Evolutionary conservation across 768 basidiomycete species (phyloP).

Genomic region (Zangia roseola): DNA sequence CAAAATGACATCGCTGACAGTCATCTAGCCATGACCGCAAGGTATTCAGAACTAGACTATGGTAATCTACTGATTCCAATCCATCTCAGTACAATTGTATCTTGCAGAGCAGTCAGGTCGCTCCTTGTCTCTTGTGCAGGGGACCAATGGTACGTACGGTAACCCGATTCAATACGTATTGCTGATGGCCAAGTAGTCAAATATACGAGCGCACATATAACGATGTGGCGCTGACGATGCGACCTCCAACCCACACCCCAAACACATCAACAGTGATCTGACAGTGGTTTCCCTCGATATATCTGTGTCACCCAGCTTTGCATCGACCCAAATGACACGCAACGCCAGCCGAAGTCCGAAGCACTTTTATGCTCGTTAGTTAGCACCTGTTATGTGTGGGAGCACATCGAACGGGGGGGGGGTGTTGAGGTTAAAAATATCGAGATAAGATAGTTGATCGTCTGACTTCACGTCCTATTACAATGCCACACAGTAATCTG

Average conservation of each 20-base stretch:
- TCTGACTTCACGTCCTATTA: too few relatives aligned
- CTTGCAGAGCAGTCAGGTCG: conserved; percentile 14
- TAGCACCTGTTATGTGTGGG: too few relatives aligned
- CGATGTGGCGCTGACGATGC: conserved; percentile 4
- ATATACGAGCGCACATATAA: neutral
- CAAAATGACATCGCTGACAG: neutral
- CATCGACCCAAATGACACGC: too few relatives aligned
- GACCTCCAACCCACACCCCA: neutral
- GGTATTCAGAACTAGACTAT: conserved; percentile 4
- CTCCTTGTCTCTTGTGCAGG: conserved; percentile 3
- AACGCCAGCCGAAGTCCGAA: too few relatives aligned
- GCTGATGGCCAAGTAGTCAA: neutral
- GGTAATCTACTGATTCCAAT: neutral
- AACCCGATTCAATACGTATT: neutral
- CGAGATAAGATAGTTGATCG: too few relatives aligned
- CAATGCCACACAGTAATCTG: too few relatives aligned
- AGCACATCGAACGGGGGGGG: too few relatives aligned
- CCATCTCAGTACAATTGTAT: conserved; percentile 14
- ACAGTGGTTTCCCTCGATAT: neutral
- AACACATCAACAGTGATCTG: neutral
- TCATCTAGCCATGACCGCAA: conserved; percentile 10
- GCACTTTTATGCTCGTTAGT: too few relatives aligned
- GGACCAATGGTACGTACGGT: neutral
- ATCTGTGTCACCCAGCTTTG: too few relatives aligned
- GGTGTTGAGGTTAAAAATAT: too few relatives aligned